Evolutionary conservation across 1,284 basidiomycete genomes (phyloP), one percentile per base, ranked within the genome.

Genomic region (Malassezia dermatis): DNA sequence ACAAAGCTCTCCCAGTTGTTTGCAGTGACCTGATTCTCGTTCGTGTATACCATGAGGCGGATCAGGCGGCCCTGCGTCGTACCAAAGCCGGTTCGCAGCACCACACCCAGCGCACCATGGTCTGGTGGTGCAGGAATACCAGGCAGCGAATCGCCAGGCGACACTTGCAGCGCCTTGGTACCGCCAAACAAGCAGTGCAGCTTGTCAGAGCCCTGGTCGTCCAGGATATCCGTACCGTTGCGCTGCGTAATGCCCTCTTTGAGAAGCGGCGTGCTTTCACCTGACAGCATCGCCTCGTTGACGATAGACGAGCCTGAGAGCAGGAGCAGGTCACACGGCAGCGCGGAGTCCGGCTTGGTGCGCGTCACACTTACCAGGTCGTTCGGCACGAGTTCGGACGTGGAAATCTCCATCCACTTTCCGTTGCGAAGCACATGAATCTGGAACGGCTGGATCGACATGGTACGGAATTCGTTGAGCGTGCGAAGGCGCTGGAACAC

Each of bases 261-360:
- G 45, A 74, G 63, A 40, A 74, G 49, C 21, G 71, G 71, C 13
- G 71, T 74, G 30, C 67, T 69, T 56, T 74, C 71, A 53, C 71
- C 71, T 30, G 65, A 67, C 28, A 74, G 68, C 71, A 74, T 74
- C 34, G 71, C 71, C 54, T 74, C 71, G 59, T 74, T 73, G 47
- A 73, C 67, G 40, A 74, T 74, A 13, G 65, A 59, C 17, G 65
- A 63, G 30, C 71, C 69, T 11, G 62, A 57, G 21, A 66, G 54
- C 15, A 74, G 63, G 13, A 74, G 48, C 8, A 74, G 42, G 44
- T 72, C 68, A 47, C 67, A 73, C 2, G 67, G 67, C 6, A 65
- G 63, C 24, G 70, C 72, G 32, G 67, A 70, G 52, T 74, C 71
- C 35, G 69, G 67, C 51, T 72, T 72, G 46, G 70, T 71, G 13